Conservation (phyloP, 179 eudicot genomes). For the Vitellaria paradoxa region DNA sequence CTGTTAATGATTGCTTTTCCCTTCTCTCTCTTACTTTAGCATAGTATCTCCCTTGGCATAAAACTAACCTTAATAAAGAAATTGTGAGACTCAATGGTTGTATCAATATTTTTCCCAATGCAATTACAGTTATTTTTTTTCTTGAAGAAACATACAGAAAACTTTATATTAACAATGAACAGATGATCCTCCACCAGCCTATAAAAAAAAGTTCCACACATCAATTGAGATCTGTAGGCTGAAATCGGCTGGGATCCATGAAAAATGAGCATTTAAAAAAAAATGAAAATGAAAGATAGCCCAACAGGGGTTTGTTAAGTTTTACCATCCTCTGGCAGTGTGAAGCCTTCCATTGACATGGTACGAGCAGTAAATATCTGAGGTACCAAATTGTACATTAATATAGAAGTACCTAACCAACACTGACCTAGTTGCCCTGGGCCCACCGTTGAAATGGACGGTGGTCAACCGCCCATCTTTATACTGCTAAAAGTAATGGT, state of each 20-base stretch:
- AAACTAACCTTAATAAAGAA: no score
- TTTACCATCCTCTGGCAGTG: neutral
- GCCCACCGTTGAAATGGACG: constrained; percentile 1
- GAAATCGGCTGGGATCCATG: neutral
- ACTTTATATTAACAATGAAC: no score
- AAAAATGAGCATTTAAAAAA: neutral
- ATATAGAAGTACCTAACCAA: no score
- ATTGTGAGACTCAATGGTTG: no score
- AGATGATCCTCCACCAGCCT: no score
- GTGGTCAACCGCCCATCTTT: constrained; percentile 7
- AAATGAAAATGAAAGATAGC: neutral
- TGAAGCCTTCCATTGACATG: neutral
- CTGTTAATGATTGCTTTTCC: no score
- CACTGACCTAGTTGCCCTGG: neutral
- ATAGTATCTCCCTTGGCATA: no score
- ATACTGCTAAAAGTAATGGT: neutral
- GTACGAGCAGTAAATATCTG: neutral
- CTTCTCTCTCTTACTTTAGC: no score
- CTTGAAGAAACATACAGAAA: no score
- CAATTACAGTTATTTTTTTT: no score
- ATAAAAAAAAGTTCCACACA: neutral
- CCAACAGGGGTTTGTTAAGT: neutral
- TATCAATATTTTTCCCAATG: no score
- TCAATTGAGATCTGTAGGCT: neutral
- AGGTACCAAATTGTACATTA: neutral